A percentile compares a stretch with the other conserved stretches of the same genome.
These are phyloP conservation scores for Phialemoniopsis sp. DNA, from an alignment of 2,329 filamentous ascomycete genomes.

Conservation along the genomic window DNA sequence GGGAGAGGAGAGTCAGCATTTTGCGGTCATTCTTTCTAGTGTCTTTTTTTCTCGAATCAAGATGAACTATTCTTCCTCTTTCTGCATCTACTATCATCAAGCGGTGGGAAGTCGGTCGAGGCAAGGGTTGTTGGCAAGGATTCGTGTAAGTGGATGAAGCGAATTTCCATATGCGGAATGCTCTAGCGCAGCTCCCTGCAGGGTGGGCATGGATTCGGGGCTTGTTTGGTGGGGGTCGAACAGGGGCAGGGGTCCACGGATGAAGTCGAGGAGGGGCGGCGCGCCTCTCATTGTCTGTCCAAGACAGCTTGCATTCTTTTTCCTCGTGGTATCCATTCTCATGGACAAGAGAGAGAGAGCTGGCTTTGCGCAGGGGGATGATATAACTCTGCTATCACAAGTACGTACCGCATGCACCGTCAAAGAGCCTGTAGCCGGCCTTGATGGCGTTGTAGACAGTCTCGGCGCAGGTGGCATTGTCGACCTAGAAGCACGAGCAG, in stretches of 20 bases:
- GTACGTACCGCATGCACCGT: constrained; percentile 56
- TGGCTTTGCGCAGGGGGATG: not conserved
- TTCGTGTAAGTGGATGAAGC: too few species aligned
- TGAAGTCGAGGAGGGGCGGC: too few species aligned
- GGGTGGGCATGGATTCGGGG: not conserved
- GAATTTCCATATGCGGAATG: too few species aligned
- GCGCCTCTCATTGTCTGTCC: too few species aligned
- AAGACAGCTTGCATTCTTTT: too few species aligned
- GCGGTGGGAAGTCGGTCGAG: too few species aligned
- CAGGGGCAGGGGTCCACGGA: not conserved
- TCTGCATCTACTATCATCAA: not conserved
- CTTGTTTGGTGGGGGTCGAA: constrained; percentile 13
- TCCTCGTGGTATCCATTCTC: constrained; percentile 28
- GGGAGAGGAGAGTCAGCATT: not conserved
- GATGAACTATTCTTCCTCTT: not conserved
- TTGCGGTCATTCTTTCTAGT: too few species aligned
- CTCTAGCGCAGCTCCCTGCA: too few species aligned
- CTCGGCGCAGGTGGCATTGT: constrained; percentile 67
- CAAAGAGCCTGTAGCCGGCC: constrained; percentile 56
- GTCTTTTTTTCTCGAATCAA: not conserved
- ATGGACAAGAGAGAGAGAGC: constrained; percentile 12
- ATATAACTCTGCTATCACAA: not conserved
- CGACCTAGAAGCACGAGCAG: constrained; percentile 35
- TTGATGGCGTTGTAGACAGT: constrained; percentile 74
- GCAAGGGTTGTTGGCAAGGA: too few species aligned